These are phyloP conservation scores for Actinomortierella ambigua DNA, from an alignment of 371 early-diverging fungal genomes.

Conservation along the genomic window DNA sequence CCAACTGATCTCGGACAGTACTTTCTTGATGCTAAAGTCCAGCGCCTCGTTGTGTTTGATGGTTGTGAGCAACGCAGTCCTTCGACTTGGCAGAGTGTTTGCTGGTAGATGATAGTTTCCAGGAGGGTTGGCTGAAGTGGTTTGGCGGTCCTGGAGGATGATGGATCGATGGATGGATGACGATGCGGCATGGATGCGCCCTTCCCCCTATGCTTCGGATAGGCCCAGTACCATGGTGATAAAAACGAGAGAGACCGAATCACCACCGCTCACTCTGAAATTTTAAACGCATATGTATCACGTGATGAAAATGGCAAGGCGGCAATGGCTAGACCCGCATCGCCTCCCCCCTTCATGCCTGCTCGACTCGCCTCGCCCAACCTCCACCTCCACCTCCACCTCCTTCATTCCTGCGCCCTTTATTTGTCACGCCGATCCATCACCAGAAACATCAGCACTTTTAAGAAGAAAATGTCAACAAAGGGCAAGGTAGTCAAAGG, in stretches of 20 bases:
- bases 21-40: too few species aligned
- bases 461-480: neutral
- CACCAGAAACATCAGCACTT: neutral
- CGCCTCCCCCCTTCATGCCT: neutral
- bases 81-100: too few species aligned
- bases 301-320: too few species aligned
- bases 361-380: neutral
- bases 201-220: neutral
- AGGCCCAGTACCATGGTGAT: slow-evolving; percentile 35
- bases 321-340: too few species aligned
- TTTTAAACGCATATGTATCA: too few species aligned
- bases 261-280: too few species aligned
- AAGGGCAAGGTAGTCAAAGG: slow-evolving; percentile 13
- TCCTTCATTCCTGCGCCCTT: too few species aligned
- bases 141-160: neutral
- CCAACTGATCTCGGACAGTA: too few species aligned
- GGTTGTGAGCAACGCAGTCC: too few species aligned
- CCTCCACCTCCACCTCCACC: neutral
- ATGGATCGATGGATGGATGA: slow-evolving; percentile 33
- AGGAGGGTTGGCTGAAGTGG: neutral
- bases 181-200: neutral
- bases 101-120: too few species aligned
- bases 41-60: too few species aligned
- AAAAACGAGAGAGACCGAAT: slow-evolving; percentile 4
- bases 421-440: neutral